Evolutionary conservation across 805 yeast genomes (phyloP).

Genomic region (Lipomyces yamadae): DNA sequence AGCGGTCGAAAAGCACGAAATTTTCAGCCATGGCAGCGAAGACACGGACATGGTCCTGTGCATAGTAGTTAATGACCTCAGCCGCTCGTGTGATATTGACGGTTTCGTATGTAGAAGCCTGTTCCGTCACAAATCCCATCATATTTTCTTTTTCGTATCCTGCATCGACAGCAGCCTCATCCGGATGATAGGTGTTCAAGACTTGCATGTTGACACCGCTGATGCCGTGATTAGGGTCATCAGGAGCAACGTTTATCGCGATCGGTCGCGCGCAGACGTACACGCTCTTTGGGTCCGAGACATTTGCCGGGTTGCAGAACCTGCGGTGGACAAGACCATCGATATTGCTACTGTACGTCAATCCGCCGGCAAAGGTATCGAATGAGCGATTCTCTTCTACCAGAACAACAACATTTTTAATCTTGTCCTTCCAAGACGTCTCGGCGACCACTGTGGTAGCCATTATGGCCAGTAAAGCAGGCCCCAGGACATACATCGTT

Average conservation of each 20-base stretch:
- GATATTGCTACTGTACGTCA: not conserved
- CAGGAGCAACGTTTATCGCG: not conserved
- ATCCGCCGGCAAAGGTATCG: constrained; percentile 10
- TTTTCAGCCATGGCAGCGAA: constrained; percentile 11
- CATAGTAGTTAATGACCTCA: constrained; percentile 7
- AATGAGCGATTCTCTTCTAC: constrained; percentile 8
- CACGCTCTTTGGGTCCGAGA: not conserved
- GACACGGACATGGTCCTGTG: constrained; percentile 1
- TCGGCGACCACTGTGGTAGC: not conserved
- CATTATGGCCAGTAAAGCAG: not conserved
- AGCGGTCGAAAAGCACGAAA: constrained; percentile 5
- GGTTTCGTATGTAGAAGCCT: not conserved
- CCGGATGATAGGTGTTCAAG: constrained; percentile 3
- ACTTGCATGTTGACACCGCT: constrained; percentile 7
- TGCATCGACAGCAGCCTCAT: not conserved
- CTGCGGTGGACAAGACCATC: not conserved
- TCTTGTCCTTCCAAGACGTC: not conserved
- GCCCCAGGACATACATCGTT: not conserved
- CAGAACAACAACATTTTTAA: constrained; percentile 2
- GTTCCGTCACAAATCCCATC: constrained; percentile 7
- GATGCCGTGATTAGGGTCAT: constrained; percentile 9
- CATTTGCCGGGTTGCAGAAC: constrained; percentile 5
- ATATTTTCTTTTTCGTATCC: not conserved
- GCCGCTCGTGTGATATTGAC: constrained; percentile 9
- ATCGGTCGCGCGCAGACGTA: not conserved